Conservation (phyloP, 2,329 filamentous ascomycete species). For the Colletotrichum truncatum region DNA sequence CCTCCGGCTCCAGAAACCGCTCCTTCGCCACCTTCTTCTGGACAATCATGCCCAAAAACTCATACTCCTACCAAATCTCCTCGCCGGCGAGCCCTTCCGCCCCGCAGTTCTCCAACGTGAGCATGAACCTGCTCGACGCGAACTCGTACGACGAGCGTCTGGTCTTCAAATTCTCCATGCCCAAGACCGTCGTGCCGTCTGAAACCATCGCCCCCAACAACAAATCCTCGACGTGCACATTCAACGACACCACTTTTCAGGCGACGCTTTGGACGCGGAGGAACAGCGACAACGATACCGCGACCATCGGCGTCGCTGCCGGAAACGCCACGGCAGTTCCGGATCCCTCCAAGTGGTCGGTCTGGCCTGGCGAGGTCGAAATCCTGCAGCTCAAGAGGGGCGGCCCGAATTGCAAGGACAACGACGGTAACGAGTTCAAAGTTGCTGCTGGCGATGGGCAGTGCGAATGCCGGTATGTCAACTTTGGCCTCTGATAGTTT, state of each 20-base stretch:
- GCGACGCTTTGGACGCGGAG: constrained; percentile 68
- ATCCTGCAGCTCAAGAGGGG: constrained; percentile 60
- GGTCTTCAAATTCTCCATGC: constrained; percentile 62
- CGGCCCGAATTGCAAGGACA: constrained; percentile 63
- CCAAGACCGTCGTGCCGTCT: constrained; percentile 61
- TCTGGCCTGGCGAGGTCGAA: constrained; percentile 68
- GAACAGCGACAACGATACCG: constrained; percentile 31
- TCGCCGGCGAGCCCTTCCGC: constrained; percentile 64
- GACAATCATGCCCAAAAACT: constrained; percentile 59
- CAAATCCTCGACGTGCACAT: constrained; percentile 64
- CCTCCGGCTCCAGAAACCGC: constrained; percentile 46
- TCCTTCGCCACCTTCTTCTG: constrained; percentile 70
- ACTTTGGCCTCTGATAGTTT: constrained; percentile 38
- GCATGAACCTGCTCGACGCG: constrained; percentile 57
- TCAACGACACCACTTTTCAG: constrained; percentile 62
- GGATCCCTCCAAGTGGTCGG: constrained; percentile 40
- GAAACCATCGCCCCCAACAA: constrained; percentile 51
- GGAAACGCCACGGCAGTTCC: constrained; percentile 27
- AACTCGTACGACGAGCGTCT: constrained; percentile 63
- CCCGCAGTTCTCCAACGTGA: constrained; percentile 62
- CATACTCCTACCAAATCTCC: constrained; percentile 60
- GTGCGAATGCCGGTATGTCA: constrained; percentile 51
- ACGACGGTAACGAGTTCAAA: constrained; percentile 45
- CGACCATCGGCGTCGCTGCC: constrained; percentile 31
- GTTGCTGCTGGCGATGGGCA: constrained; percentile 45